Percentiles rank a stretch among this genome's conserved stretches.
These are phyloP conservation scores for Neofusicoccum parvum DNA, from an alignment of 2,329 filamentous ascomycete genomes.

Conservation along the genomic window DNA sequence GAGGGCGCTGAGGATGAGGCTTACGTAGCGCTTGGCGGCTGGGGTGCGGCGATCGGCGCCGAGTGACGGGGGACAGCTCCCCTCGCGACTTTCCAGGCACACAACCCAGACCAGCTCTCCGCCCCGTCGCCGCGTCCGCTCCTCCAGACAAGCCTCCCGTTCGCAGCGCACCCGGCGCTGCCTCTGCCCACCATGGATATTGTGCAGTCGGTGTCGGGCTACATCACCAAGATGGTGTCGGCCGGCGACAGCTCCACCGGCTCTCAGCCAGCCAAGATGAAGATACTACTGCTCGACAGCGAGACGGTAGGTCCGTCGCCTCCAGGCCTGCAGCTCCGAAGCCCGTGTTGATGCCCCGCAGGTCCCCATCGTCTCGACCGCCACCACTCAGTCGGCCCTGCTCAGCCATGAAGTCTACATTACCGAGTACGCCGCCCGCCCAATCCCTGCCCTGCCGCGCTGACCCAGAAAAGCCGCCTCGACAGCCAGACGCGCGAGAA, in stretches of 20 bases:
- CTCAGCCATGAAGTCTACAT: constrained; percentile 97
- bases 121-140: background rate
- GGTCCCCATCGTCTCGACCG: constrained; percentile 90
- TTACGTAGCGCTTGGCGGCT: constrained; percentile 17
- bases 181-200: constrained; percentile 76
- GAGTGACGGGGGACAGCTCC: constrained; percentile 4
- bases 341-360: constrained; percentile 31
- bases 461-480: constrained; percentile 60
- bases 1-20: background rate
- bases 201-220: constrained; percentile 87
- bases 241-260: constrained; percentile 72
- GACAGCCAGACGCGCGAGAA: constrained; percentile 90
- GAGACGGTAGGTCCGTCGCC: constrained; percentile 71
- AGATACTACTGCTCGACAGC: constrained; percentile 89
- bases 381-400: constrained; percentile 91
- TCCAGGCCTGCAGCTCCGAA: constrained; percentile 28
- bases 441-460: constrained; percentile 21
- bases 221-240: constrained; percentile 95
- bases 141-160: background rate
- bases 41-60: constrained; percentile 6
- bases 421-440: constrained; percentile 63
- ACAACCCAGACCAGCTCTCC: background rate
- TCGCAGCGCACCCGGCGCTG: background rate
- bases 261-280: constrained; percentile 86
- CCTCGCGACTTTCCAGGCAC: background rate